Base-by-base conservation (phyloP, 2,329 filamentous ascomycete species). In the Colletotrichum paranaense region DNA sequence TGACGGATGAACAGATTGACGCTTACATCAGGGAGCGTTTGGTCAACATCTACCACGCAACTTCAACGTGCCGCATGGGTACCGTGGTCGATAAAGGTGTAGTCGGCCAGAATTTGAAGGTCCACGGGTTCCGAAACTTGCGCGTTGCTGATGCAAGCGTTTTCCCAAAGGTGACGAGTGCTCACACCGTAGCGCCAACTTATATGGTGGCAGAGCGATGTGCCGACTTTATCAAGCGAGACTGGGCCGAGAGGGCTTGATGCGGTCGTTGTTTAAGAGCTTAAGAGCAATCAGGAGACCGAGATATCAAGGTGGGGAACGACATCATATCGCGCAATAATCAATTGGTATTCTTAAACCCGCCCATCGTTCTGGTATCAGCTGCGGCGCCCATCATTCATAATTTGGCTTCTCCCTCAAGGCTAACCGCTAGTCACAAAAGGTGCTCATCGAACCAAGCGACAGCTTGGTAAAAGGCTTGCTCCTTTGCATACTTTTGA, bases 391-490 rank as follows among this genome's bases (percentile, higher is more conserved):
- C 19, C 1, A 57, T 53, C 19, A 55, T 57, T 70, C 32, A 70
- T 22, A 65, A 16, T 22, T 66, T 70, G n/a, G 28, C n/a, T 11
- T 46, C 46, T 6, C 67, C 52, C n/a, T n/a, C 26, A 5, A 35
- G 9, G 55, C 26, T n/a, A 19, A 32, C 32, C n/a, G 38, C 4
- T 19, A 74, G 58, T 81, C 73, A 82, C 60, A 80, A 22, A 74
- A 93, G 80, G 80, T 88, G 86, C 81, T 91, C 86, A 76, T 93
- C 88, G 77, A 97, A 95, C 94, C 94, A 97, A 65, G 86, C 81
- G 64, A 95, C 86, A 46, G 94, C 94, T 86, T 97, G 94, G 75
- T 87, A 78, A 80, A 97, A 97, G 5, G 94, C 94, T 83, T 93
- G 90, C 84, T 97, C 93, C 88, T 94, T 95, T 49, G 93, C 92